phyloP scores from a whole-genome alignment of 345 rosid species.

The Linum usitatissimum region DNA sequence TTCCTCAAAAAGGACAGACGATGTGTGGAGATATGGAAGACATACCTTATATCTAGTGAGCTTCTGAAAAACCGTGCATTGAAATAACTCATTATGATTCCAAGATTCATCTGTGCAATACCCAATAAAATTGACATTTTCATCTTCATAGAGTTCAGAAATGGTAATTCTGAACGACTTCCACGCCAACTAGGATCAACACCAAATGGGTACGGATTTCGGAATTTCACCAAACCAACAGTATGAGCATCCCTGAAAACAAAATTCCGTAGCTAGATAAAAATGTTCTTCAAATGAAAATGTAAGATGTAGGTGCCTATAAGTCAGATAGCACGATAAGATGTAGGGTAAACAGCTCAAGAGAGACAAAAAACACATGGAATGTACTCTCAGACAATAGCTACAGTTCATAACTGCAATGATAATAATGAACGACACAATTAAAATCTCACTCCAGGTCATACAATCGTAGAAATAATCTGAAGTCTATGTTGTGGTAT shows the following conservation, averaged over 20 bases:
- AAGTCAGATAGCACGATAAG: neutral
- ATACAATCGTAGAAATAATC: neutral
- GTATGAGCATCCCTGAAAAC: constrained; percentile 58
- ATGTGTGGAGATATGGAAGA: neutral
- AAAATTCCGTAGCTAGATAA: constrained; percentile 1
- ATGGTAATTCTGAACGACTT: constrained; percentile 91
- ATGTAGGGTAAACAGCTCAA: neutral
- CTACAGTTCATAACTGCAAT: neutral
- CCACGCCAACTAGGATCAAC: constrained; percentile 99
- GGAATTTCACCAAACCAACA: constrained; percentile 68
- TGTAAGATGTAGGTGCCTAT: neutral
- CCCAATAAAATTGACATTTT: constrained; percentile 96
- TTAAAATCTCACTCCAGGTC: too few species aligned
- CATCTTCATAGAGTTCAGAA: constrained; percentile 91
- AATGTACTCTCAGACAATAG: neutral
- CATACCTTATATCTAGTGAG: constrained; percentile 72
- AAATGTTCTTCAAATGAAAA: neutral
- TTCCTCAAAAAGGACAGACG: neutral
- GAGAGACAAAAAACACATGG: neutral
- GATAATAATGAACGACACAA: neutral
- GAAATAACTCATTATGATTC: constrained; percentile 76
- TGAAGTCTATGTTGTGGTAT: neutral
- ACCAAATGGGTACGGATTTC: constrained; percentile 84
- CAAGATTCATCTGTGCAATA: constrained; percentile 88
- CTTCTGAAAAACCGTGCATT: constrained; percentile 67